phyloP scores from a whole-genome alignment of 2,329 filamentous ascomycete genomes.

The Beauveria sp. region DNA sequence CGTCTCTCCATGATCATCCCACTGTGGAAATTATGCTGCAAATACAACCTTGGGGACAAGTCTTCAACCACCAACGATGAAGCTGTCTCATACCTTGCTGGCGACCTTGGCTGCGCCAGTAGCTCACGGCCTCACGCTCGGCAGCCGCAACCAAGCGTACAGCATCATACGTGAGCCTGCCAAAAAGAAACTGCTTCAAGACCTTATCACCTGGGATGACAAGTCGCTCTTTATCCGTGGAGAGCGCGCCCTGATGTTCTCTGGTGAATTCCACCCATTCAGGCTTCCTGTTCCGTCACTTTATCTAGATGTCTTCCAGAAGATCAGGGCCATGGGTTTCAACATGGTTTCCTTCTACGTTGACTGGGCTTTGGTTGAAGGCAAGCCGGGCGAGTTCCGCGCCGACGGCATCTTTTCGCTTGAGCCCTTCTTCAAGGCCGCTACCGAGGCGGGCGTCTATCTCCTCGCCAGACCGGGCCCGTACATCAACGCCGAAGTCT shows the following conservation, averaged over 20 bases:
- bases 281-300: conserved; percentile 38
- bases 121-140: conserved; percentile 13
- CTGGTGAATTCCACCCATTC: conserved; percentile 67
- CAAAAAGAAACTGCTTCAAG: conserved; percentile 23
- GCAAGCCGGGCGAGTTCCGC: conserved; percentile 59
- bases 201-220: conserved; percentile 61
- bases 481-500: conserved; percentile 72
- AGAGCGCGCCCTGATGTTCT: conserved; percentile 63
- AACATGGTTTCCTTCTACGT: conserved; percentile 74
- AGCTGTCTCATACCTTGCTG: conserved; percentile 13
- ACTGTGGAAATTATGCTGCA: neutral
- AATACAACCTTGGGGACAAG: neutral
- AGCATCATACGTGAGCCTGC: conserved; percentile 17
- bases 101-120: conserved; percentile 12
- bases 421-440: conserved; percentile 70
- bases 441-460: conserved; percentile 65
- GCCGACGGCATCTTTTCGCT: conserved; percentile 66
- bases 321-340: conserved; percentile 74
- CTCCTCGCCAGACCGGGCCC: conserved; percentile 65
- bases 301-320: conserved; percentile 69
- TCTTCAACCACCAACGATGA: conserved; percentile 17
- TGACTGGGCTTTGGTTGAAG: conserved; percentile 72
- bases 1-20: neutral
- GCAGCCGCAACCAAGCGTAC: conserved; percentile 16
- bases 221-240: conserved; percentile 63